phyloP scores from a whole-genome alignment of 768 basidiomycete genomes.

The Boletus rubroflammeus region DNA sequence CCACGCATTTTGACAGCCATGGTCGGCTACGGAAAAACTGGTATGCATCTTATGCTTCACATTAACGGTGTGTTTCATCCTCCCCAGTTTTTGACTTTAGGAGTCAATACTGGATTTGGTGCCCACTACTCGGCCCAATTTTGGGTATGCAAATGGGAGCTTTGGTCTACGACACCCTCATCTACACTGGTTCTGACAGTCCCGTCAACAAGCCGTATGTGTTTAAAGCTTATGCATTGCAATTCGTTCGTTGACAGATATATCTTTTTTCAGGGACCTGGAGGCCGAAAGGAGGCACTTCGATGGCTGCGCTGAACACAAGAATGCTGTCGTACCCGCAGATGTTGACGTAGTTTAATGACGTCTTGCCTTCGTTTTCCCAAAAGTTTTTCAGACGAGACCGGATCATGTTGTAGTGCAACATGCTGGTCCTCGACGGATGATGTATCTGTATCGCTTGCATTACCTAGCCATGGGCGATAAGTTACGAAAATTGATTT shows the following conservation, averaged over 20 bases:
- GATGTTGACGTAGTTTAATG: constrained; percentile 10
- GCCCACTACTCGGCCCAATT: constrained; percentile 56
- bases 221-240: background rate
- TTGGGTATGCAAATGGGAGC: constrained; percentile 53
- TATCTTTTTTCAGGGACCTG: constrained; percentile 6
- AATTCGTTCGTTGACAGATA: background rate
- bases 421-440: background rate
- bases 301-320: constrained; percentile 3
- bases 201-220: constrained; percentile 51
- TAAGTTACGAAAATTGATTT: background rate
- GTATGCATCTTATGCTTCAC: constrained; percentile 34
- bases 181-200: constrained; percentile 56
- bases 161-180: constrained; percentile 53
- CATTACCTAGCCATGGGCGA: background rate
- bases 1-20: constrained; percentile 66
- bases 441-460: background rate
- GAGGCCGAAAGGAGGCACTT: constrained; percentile 17
- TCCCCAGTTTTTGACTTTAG: constrained; percentile 25
- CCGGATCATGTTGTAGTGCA: background rate
- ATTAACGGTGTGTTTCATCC: background rate
- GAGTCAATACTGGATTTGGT: constrained; percentile 75
- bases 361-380: background rate
- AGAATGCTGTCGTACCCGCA: background rate
- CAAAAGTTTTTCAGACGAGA: background rate
- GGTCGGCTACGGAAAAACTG: constrained; percentile 59